Conservation (phyloP, 495 filamentous ascomycete species). For the Cryomyces minteri region DNA sequence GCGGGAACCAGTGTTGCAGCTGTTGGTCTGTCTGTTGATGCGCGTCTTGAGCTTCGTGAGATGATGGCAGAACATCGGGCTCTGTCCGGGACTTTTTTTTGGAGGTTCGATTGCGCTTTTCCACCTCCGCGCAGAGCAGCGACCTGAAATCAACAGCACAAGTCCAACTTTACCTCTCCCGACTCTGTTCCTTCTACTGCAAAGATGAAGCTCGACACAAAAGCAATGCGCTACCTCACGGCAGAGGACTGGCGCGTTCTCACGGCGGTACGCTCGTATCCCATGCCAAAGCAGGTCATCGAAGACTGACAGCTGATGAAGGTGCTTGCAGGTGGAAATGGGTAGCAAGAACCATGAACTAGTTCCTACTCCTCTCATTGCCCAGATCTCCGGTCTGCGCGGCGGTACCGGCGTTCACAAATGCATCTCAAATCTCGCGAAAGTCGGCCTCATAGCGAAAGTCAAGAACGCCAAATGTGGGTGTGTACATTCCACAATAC, state of each 20-base stretch:
- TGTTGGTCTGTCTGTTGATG: no score
- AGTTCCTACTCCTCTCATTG: conserved; percentile 78
- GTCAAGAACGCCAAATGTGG: conserved; percentile 67
- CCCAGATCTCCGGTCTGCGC: conserved; percentile 61
- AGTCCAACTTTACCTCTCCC: no score
- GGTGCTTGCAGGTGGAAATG: conserved; percentile 51
- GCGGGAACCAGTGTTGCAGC: no score
- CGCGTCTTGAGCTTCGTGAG: no score
- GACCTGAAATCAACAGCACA: no score
- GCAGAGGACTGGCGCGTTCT: conserved; percentile 90
- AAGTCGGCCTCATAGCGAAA: conserved; percentile 77
- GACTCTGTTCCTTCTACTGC: background rate
- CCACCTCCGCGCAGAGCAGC: no score
- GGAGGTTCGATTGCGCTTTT: no score
- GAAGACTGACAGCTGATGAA: conserved; percentile 19
- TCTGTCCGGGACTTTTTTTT: no score
- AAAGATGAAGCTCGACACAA: conserved; percentile 84
- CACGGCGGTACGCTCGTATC: conserved; percentile 48
- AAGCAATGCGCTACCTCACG: conserved; percentile 77
- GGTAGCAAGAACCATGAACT: conserved; percentile 94
- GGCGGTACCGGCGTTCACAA: conserved; percentile 65
- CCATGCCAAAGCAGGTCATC: conserved; percentile 15
- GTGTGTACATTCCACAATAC: conserved; percentile 25
- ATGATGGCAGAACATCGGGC: no score
- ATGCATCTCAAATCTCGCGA: conserved; percentile 76